A percentile compares a stretch with the other conserved stretches of the same genome.
These are phyloP conservation scores for Voacanga thouarsii DNA, from an alignment of 257 asterid species.

Conservation along the genomic window DNA sequence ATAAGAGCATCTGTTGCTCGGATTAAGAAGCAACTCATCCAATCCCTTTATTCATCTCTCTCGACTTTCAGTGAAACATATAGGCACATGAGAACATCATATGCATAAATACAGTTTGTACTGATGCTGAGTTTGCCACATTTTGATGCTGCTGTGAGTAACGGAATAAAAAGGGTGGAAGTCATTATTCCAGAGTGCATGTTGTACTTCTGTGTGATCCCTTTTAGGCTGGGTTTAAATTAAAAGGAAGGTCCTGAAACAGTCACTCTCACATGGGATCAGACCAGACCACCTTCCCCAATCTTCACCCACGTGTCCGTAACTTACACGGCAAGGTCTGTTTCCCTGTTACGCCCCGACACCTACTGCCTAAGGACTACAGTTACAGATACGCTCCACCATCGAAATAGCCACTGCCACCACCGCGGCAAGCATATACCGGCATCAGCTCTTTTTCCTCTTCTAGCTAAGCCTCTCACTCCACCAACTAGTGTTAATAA, in stretches of 20 bases:
- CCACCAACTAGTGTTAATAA: neutral
- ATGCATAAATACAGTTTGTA: neutral
- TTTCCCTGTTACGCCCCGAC: neutral
- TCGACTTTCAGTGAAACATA: neutral
- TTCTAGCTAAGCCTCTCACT: neutral
- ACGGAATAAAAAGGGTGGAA: conserved; percentile 15
- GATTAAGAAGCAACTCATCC: neutral
- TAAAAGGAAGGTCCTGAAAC: conserved; percentile 14
- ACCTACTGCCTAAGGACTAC: neutral
- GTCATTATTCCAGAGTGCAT: conserved; percentile 10
- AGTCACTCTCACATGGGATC: conserved; percentile 31
- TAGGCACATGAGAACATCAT: neutral
- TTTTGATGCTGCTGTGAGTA: neutral
- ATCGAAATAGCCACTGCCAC: neutral
- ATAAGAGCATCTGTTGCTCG: neutral
- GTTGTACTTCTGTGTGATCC: conserved; percentile 26
- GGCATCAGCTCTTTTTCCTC: neutral
- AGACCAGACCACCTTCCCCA: conserved; percentile 13
- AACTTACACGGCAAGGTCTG: conserved; percentile 50
- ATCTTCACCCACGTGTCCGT: conserved; percentile 38
- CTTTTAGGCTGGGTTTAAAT: conserved; percentile 22
- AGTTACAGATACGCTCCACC: neutral
- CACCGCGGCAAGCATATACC: neutral
- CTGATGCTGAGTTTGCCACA: neutral
- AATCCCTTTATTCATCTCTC: neutral